Evolutionary conservation across 2,329 filamentous ascomycete species (phyloP).

Genomic region (Arthroderma sp.): DNA sequence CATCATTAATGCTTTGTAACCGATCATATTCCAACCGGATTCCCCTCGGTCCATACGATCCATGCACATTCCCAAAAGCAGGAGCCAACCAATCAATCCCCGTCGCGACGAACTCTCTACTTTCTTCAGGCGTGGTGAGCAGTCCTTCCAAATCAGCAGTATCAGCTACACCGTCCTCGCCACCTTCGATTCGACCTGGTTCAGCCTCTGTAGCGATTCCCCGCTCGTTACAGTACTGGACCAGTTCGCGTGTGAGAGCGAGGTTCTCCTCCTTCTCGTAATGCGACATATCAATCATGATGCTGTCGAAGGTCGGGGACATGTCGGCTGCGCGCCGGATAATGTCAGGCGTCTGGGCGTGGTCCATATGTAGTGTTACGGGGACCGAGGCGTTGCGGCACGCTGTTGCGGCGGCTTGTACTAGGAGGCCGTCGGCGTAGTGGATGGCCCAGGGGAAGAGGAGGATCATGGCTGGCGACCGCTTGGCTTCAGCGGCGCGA

Average conservation of each 20-base stretch:
- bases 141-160: slow-evolving; percentile 49
- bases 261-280: slow-evolving; percentile 60
- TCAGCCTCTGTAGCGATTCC: slow-evolving; percentile 60
- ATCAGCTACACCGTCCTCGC: slow-evolving; percentile 62
- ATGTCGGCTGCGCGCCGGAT: slow-evolving; percentile 48
- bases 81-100: slow-evolving; percentile 64
- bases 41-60: slow-evolving; percentile 54
- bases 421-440: slow-evolving; percentile 47
- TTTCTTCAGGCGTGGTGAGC: slow-evolving; percentile 56
- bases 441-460: slow-evolving; percentile 63
- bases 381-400: slow-evolving; percentile 46
- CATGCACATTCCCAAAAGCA: slow-evolving; percentile 65
- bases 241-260: slow-evolving; percentile 48
- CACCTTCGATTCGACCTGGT: slow-evolving; percentile 56
- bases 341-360: slow-evolving; percentile 51
- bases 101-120: slow-evolving; percentile 55
- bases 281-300: slow-evolving; percentile 69
- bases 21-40: slow-evolving; percentile 49
- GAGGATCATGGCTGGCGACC: slow-evolving; percentile 56
- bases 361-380: slow-evolving; percentile 52
- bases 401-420: slow-evolving; percentile 43
- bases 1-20: slow-evolving; percentile 36
- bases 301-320: slow-evolving; percentile 51
- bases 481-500: slow-evolving; percentile 53
- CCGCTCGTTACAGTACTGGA: slow-evolving; percentile 48